These are phyloP conservation scores for Phanerodontia chrysosporium DNA, from an alignment of 768 basidiomycete genomes.

Conservation along the genomic window DNA sequence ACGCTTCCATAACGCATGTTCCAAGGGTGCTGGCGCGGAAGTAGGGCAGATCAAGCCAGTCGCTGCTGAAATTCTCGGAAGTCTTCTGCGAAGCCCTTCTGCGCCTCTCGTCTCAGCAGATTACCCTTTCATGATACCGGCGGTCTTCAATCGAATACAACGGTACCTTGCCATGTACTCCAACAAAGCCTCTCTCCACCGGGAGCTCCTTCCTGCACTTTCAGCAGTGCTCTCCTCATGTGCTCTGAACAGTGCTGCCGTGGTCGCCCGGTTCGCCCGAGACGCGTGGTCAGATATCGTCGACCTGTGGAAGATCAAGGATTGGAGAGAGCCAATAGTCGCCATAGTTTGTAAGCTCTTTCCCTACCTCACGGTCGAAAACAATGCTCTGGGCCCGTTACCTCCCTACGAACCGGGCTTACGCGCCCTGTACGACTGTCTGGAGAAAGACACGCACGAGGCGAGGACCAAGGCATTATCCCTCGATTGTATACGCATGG, in stretches of 20 bases:
- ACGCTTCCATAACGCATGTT: neutral
- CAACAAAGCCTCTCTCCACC: constrained; percentile 73
- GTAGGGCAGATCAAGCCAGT: constrained; percentile 44
- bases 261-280: constrained; percentile 57
- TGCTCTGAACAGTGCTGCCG: constrained; percentile 66
- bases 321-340: constrained; percentile 73
- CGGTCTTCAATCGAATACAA: constrained; percentile 55
- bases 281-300: constrained; percentile 62
- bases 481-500: constrained; percentile 61
- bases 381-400: neutral
- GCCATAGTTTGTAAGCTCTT: constrained; percentile 69
- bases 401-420: neutral
- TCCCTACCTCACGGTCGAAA: constrained; percentile 41
- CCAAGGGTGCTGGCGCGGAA: neutral
- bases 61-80: constrained; percentile 61
- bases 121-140: constrained; percentile 37
- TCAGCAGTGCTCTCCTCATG: constrained; percentile 68
- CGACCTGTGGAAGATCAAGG: constrained; percentile 71
- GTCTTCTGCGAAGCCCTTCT: constrained; percentile 53
- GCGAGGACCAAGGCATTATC: constrained; percentile 33
- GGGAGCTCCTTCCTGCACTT: constrained; percentile 66
- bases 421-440: constrained; percentile 39
- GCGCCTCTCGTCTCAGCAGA: constrained; percentile 52
- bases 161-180: constrained; percentile 66
- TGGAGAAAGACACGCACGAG: constrained; percentile 48